Evolutionary conservation across 306 rosid genomes (phyloP), one percentile per base, ranked within the genome.

Genomic region (Geum urbanum): DNA sequence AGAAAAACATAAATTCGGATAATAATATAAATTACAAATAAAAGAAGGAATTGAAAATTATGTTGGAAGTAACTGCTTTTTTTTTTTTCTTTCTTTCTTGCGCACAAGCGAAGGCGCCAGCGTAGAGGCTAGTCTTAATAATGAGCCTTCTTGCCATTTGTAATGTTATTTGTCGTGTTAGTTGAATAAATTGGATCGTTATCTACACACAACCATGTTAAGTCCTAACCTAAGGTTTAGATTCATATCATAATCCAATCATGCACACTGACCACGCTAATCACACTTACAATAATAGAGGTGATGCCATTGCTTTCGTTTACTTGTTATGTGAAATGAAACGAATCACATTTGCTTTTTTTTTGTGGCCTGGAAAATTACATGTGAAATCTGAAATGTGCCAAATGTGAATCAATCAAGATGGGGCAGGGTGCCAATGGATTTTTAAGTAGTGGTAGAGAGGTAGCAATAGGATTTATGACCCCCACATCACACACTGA

Each of bases 401-500:
- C 22, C 46, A 37, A 60, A 35, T 60, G 46, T 14, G 1, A 60
- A 60, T 35, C 65, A n/a, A 60, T 60, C 7, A 14, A 13, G 12
- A 8, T 10, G 53, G 20, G 37, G 14, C 6, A 39, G 20, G 49
- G 37, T 6, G 39, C 51, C 69, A n/a, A 43, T 5, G 37, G 8
- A 44, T 44, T 5, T 63, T 6, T 2, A 22, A 39, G 5, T 14
- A 44, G 53, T 20, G 40, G 53, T 20, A 11, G 69, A 63, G 69
- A 63, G 40, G 51, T 44, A 22, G 69, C 53, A 45, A 22, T 20
- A 20, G 19, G 39, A 45, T 58, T 71, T 19, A 58, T 60, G 46
- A 60, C 14, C 14, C 11, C 69, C 69, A 63, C 9, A 44, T 47
- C 19, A 64, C 69, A 64, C 69, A 64, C 19, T 13, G 53, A 64